These are phyloP conservation scores for Fusarium longipes DNA, from an alignment of 2,329 filamentous ascomycete species.

Conservation along the genomic window DNA sequence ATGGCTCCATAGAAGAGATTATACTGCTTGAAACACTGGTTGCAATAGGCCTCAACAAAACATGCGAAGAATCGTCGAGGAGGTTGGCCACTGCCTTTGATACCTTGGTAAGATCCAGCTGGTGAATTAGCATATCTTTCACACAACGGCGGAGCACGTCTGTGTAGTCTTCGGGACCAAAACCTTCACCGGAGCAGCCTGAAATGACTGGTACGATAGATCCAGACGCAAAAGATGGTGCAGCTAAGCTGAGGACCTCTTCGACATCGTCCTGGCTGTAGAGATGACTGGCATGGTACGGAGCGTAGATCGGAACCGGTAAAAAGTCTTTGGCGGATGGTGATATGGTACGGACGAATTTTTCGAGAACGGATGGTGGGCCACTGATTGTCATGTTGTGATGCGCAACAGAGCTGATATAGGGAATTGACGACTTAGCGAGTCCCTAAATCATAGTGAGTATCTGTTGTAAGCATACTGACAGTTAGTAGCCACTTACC, in stretches of 20 bases:
- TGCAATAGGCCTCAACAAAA: neutral
- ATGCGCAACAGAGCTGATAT: constrained; percentile 43
- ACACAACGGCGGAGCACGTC: neutral
- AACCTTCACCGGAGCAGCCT: neutral
- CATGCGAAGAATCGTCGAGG: neutral
- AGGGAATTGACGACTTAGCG: constrained; percentile 24
- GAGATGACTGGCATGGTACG: constrained; percentile 43
- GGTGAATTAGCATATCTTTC: neutral
- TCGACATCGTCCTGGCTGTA: constrained; percentile 24
- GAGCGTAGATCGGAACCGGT: constrained; percentile 31
- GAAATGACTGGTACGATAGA: neutral
- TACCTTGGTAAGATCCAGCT: neutral
- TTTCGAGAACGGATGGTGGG: constrained; percentile 31
- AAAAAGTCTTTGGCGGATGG: neutral
- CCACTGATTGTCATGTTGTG: constrained; percentile 43
- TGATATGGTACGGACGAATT: constrained; percentile 34
- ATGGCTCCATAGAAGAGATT: neutral
- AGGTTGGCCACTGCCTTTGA: neutral
- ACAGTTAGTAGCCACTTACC: neutral
- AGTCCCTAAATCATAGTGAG: constrained; percentile 15
- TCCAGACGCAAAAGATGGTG: neutral
- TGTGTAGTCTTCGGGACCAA: neutral
- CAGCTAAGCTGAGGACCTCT: neutral
- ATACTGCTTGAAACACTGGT: neutral
- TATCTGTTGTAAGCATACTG: accelerated